Base-by-base conservation (phyloP, 805 yeast species). In the Isabelozyma rhagii region DNA sequence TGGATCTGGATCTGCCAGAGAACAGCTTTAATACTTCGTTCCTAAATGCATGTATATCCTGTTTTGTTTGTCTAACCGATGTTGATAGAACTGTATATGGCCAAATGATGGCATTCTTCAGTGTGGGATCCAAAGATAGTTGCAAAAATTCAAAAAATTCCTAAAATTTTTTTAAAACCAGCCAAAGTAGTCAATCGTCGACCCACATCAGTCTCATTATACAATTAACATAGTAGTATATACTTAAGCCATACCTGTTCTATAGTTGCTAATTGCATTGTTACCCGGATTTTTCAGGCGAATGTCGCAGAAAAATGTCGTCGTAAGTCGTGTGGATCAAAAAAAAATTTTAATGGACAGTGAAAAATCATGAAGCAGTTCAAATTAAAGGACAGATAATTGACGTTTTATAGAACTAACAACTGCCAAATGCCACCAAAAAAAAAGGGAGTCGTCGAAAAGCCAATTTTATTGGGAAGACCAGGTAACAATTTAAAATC, bases 401-500 rank as follows among this genome's bases (percentile, higher is more conserved):
- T 6, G 36, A 9, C n/a, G 13, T 43, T 15, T 34, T 7, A 43
- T n/a, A 29, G 34, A 34, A n/a, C 8, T 21, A 40, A 40, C n/a
- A n/a, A 41, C 17, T 28, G 10, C 17, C 70, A 53, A 47, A 85
- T 86, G 92, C 87, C 91, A 55, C 91, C 91, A 71, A 86, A 86
- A 75, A 82, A 83, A 76, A 79, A 76, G 71, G 82, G 69, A 55
- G 83, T 51, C 52, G 69, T 74, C 65, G 91, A 85, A 65, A 82
- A 84, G 64, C 88, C 87, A 65, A 77, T 89, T 60, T 79, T 85
- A 55, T 81, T 89, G 58, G 94, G 96, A 57, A 85, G 96, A 69
- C 94, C 94, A 66, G 75, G 78, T 55, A 70, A 70, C 54, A 69
- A 67, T 56, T 64, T 69, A 54, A 67, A 67, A 54, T 63, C 72